Evolutionary conservation across 2,329 filamentous ascomycete genomes (phyloP).

Genomic region (Ustilaginoidea virens): DNA sequence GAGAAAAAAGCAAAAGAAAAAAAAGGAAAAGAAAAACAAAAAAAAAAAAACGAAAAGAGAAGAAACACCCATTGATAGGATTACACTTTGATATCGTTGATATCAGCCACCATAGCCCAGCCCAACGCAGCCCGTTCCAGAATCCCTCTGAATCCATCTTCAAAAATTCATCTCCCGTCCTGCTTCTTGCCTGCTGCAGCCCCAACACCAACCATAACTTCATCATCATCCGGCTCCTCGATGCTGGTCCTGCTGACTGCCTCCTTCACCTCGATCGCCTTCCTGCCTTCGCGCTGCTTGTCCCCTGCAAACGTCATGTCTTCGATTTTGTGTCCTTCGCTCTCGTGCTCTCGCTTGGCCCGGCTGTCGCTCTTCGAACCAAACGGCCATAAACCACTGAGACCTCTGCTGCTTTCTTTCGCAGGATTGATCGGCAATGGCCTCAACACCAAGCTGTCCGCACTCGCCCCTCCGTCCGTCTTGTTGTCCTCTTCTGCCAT

Average conservation of each 20-base stretch:
- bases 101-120: too few species aligned
- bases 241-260: constrained; percentile 40
- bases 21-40: too few species aligned
- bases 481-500: constrained; percentile 39
- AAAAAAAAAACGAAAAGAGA: too few species aligned
- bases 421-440: constrained; percentile 38
- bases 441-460: constrained; percentile 33
- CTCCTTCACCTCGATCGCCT: constrained; percentile 36
- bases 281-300: constrained; percentile 16
- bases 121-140: too few species aligned
- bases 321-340: constrained; percentile 13
- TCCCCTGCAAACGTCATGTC: constrained; percentile 2
- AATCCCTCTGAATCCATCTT: too few species aligned
- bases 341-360: constrained; percentile 12
- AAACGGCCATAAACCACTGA: constrained; percentile 45
- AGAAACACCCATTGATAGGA: too few species aligned
- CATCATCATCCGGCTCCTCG: constrained; percentile 42
- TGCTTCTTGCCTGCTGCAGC: neutral
- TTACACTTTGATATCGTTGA: too few species aligned
- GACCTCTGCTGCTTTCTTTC: constrained; percentile 21
- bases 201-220: constrained; percentile 21
- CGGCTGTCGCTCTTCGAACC: constrained; percentile 22
- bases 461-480: constrained; percentile 11
- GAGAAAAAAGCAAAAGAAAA: too few species aligned
- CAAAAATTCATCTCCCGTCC: neutral